Evolutionary conservation across 371 early-diverging fungal genomes (phyloP), one percentile per base, ranked within the genome.

Genomic region (Blyttiomyces sp.): DNA sequence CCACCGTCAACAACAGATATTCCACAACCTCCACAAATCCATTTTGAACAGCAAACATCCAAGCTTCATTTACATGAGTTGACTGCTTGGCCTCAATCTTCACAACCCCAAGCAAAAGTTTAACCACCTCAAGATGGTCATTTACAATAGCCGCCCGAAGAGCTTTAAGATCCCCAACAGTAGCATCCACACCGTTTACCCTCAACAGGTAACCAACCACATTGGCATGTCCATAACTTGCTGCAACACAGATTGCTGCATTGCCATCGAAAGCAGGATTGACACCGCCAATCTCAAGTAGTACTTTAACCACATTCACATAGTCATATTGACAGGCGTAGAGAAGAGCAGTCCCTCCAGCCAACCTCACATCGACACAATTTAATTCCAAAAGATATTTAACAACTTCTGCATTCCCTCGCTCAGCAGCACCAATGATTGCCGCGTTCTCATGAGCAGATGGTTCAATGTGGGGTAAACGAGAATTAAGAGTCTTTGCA

Each of bases 11-110:
- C 13, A 51, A 21, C 13, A 51, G 19, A n/a, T n/a, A n/a, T 51
- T 51, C 34, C 52, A 51, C 13, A 51, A 51, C 32, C 32, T 51
- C 52, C 7, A 51, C 7, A 31, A 32, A n/a, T n/a, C n/a, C n/a
- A n/a, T n/a, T n/a, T n/a, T n/a, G n/a, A n/a, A n/a, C n/a, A n/a
- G n/a, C n/a, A n/a, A n/a, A n/a, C n/a, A n/a, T n/a, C n/a, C n/a
- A n/a, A n/a, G n/a, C n/a, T n/a, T n/a, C n/a, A n/a, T n/a, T n/a
- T n/a, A n/a, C n/a, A n/a, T n/a, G n/a, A n/a, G n/a, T n/a, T n/a
- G n/a, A n/a, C n/a, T n/a, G n/a, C n/a, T n/a, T n/a, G n/a, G n/a
- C n/a, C n/a, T n/a, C n/a, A n/a, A n/a, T n/a, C n/a, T n/a, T n/a
- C n/a, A n/a, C n/a, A n/a, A n/a, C n/a, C n/a, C n/a, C n/a, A n/a